Evolutionary conservation across 805 yeast genomes (phyloP).

Genomic region (Teunomyces lycoperdinae): DNA sequence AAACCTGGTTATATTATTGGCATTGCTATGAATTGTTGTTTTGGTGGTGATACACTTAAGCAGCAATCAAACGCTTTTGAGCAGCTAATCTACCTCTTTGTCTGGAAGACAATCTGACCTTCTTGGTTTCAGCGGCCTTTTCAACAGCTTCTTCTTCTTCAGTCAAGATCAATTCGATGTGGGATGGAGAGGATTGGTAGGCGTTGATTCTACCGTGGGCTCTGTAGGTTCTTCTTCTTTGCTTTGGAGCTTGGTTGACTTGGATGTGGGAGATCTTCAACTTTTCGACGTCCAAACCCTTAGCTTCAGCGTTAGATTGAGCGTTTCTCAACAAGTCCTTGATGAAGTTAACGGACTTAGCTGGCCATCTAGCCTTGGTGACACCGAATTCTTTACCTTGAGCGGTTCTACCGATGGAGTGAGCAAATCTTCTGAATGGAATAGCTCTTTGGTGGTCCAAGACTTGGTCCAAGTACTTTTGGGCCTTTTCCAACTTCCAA

Average conservation of each 20-base stretch:
- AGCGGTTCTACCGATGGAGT: slow-evolving; percentile 97
- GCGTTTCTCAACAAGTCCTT: slow-evolving; percentile 96
- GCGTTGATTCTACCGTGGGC: slow-evolving; percentile 99
- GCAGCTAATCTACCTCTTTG: slow-evolving; percentile 89
- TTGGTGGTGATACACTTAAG: slow-evolving; percentile 11
- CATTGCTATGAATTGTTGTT: slow-evolving; percentile 3
- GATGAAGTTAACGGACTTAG: slow-evolving; percentile 93
- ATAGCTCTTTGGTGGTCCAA: slow-evolving; percentile 98
- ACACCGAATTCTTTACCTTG: slow-evolving; percentile 99
- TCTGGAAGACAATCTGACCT: slow-evolving; percentile 79
- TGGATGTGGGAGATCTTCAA: slow-evolving; percentile 97
- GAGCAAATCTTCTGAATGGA: slow-evolving; percentile 98
- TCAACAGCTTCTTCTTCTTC: slow-evolving; percentile 93
- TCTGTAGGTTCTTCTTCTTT: slow-evolving; percentile 99
- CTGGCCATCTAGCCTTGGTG: slow-evolving; percentile 99
- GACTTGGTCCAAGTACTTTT: slow-evolving; percentile 92
- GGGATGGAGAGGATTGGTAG: slow-evolving; percentile 98
- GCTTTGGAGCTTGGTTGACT: slow-evolving; percentile 99
- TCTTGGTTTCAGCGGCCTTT: slow-evolving; percentile 74
- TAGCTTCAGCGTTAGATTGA: slow-evolving; percentile 96
- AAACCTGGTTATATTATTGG: slow-evolving; percentile 2
- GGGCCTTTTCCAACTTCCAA: slow-evolving; percentile 96
- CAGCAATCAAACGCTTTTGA: slow-evolving; percentile 82
- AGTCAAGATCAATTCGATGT: slow-evolving; percentile 94
- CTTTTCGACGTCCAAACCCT: slow-evolving; percentile 95